Evolutionary conservation across 768 basidiomycete genomes (phyloP), one percentile per base, ranked within the genome.

Genomic region (Gyrodon lividus): DNA sequence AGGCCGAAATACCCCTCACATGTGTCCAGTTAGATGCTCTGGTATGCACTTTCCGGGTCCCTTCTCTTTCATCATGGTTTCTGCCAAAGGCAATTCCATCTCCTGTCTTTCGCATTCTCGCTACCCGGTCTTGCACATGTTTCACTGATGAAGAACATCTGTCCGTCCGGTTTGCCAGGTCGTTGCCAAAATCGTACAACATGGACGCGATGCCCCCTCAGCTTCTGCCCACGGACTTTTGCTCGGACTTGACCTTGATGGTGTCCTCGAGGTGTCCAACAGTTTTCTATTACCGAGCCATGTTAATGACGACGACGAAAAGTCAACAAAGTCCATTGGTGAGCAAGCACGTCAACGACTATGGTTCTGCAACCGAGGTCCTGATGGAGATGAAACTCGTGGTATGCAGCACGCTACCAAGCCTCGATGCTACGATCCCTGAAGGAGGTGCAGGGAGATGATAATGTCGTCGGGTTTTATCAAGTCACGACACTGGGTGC

Each of bases 401-500:
- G 47, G 22, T 14, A 57, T 43, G 40, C 62, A 91, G 87, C 78
- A 49, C 87, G 89, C 40, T 93, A 92, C 67, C 91, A 94, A 70
- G 75, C 80, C 31, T 79, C 84, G 51, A 91, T 94, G 90, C 75
- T 94, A 41, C 83, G 89, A 50, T 87, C 89, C 20, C 76, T 98
- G 64, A 89, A 91, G 64, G 92, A 95, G 67, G 93, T 95, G 48
- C 87, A 90, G 62, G 83, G 86, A 33, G 92, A 95, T 62, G 92
- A 96, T 70, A 92, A 86, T 57, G 82, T 94, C 30, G 87, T 97
- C 49, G 95, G 95, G 34, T 92, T 96, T 70, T 98, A 98, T 74
- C 92, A 96, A 64, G 89, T 89, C 39, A 92, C 87, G 23, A 83
- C 84, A 8, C 77, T 92, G 34, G 91, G 91, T 38, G 88, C 90